Evolutionary conservation across 768 basidiomycete species (phyloP), one percentile per base, ranked within the genome.

Genomic region (Suillus subalutaceus): DNA sequence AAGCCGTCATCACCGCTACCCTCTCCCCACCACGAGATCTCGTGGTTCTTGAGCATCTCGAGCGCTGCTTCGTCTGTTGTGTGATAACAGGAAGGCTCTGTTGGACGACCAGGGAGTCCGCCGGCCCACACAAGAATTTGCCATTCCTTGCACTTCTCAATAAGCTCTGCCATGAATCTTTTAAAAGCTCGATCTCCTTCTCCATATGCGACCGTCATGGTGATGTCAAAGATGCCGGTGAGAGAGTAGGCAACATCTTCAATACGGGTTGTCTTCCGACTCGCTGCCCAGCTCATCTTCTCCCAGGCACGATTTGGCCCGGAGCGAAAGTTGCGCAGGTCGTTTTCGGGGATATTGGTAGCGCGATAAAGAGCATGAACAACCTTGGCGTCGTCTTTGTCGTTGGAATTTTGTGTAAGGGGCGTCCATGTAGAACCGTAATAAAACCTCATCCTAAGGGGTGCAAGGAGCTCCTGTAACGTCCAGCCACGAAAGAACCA

Each of bases 201-300:
- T 30, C 70, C 70, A 59, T 71, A 71, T 41, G 62, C 61, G 18
- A 71, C 63, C 10, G 69, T 26, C 37, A 71, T 44, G 6, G 50
- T 62, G 23, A 68, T 63, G 46, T 70, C 59, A n/a, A 71, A 68
- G 30, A 71, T 44, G 3, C 67, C 69, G 12, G 65, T 40, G 16
- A 71, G 60, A n/a, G 64, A 70, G 56, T 71, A 71, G n/a, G 69
- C 67, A 15, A 41, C 61, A 50, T 71, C 70, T 59, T 70, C 70
- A 23, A 59, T 50, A n/a, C 67, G 59, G 7, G 70, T 70, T 16
- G 70, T 70, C 30, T 57, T 70, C 40, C 70, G 50, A 16, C 50
- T 63, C 9, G 70, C 52, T 6, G 69, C 70, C 70, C 70, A 70
- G 13, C 23, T 61, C 46, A 71, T 50, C 30, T 57, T 66, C 50